Conservation (phyloP, 2,329 filamentous ascomycete genomes). For the Aspergillus sp. region DNA sequence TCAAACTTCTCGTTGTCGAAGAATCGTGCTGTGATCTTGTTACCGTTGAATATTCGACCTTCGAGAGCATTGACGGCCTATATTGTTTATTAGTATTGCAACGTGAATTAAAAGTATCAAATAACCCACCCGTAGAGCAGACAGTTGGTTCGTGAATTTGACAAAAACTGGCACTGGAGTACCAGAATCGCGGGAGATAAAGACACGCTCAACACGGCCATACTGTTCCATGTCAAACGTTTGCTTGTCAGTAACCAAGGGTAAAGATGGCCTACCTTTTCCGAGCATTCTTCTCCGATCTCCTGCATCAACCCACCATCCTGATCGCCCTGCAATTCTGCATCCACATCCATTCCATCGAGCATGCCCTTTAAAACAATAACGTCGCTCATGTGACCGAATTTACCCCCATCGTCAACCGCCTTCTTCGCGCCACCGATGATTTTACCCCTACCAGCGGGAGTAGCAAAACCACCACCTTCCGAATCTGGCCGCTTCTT, state of each 20-base stretch:
- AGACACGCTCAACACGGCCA: conserved; percentile 74
- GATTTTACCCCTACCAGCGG: conserved; percentile 69
- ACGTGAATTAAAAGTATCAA: no score
- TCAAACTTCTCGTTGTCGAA: conserved; percentile 83
- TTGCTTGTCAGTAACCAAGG: no score
- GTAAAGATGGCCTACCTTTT: conserved; percentile 54
- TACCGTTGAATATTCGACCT: conserved; percentile 83
- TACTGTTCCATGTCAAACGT: conserved; percentile 51
- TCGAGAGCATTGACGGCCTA: conserved; percentile 87
- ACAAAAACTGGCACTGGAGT: conserved; percentile 71
- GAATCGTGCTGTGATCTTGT: conserved; percentile 74
- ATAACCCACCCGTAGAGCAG: conserved; percentile 69
- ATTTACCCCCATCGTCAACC: conserved; percentile 49
- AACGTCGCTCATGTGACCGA: conserved; percentile 74
- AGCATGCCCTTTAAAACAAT: conserved; percentile 82
- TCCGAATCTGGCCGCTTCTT: conserved; percentile 74
- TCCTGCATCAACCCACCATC: conserved; percentile 73
- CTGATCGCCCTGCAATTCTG: conserved; percentile 64
- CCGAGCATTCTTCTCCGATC: conserved; percentile 88
- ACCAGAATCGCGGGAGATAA: conserved; percentile 60
- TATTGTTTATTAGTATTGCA: neutral
- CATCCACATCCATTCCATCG: conserved; percentile 72
- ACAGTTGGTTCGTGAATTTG: conserved; percentile 82
- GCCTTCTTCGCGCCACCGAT: conserved; percentile 65
- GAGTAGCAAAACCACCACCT: conserved; percentile 70